Percentiles rank a stretch among this genome's conserved stretches.
Evolutionary conservation across 2,329 filamentous ascomycete genomes (phyloP).

Genomic region (Trichoderma sp.): DNA sequence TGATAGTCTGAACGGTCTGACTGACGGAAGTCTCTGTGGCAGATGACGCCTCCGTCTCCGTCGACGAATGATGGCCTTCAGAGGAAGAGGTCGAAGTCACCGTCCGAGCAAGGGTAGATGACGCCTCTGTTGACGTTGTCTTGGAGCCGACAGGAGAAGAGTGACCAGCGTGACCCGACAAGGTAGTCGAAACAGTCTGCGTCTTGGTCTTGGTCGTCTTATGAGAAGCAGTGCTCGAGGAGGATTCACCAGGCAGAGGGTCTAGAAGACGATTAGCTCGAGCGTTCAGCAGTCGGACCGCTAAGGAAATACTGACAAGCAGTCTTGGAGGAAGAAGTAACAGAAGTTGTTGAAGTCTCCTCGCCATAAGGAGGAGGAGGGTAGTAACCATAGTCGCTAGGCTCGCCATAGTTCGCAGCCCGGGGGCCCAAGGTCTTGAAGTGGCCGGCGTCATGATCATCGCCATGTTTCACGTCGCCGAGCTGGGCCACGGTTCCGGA

Average conservation of each 20-base stretch:
- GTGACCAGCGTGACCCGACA: not conserved
- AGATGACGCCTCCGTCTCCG: constrained; percentile 2
- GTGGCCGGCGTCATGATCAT: not conserved
- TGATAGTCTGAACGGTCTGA: constrained; percentile 12
- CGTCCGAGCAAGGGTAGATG: constrained; percentile 5
- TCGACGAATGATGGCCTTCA: not conserved
- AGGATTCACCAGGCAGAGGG: constrained; percentile 9
- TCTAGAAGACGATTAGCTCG: constrained; percentile 17
- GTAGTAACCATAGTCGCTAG: constrained; percentile 30
- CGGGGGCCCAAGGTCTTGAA: constrained; percentile 26
- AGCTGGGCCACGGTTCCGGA: constrained; percentile 17
- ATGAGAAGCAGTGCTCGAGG: constrained; percentile 12
- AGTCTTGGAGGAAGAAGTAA: constrained; percentile 19
- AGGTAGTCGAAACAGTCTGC: constrained; percentile 16
- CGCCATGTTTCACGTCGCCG: constrained; percentile 2
- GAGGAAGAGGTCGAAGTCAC: constrained; percentile 1
- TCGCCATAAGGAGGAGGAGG: constrained; percentile 33
- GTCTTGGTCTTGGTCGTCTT: constrained; percentile 16
- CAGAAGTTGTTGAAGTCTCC: constrained; percentile 26
- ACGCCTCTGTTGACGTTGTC: not conserved
- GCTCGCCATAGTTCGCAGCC: constrained; percentile 30
- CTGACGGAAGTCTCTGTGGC: not conserved
- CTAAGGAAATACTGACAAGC: constrained; percentile 25
- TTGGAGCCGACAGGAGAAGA: not conserved
- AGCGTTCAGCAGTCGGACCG: not conserved